phyloP scores from a whole-genome alignment of 306 rosid species.

The Cajanus cajan region DNA sequence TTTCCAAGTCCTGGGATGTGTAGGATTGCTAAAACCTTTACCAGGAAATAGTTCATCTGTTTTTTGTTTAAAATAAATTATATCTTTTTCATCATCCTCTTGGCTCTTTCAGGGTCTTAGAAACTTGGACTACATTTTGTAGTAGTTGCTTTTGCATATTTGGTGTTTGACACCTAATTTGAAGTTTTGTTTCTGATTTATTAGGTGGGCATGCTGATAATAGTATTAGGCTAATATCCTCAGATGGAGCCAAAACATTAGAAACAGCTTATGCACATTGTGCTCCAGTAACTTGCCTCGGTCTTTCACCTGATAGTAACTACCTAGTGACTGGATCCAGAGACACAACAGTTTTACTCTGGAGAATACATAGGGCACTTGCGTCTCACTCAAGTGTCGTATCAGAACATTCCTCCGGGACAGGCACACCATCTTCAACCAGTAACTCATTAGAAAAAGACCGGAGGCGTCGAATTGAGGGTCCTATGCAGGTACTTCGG shows the following conservation, averaged over 20 bases:
- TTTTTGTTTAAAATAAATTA: background rate
- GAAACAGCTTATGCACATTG: conserved; percentile 95
- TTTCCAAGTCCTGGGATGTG: background rate
- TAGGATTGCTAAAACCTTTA: background rate
- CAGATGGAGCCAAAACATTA: conserved; percentile 88
- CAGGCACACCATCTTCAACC: conserved; percentile 48
- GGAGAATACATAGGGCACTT: conserved; percentile 80
- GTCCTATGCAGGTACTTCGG: conserved; percentile 86
- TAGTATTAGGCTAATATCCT: conserved; percentile 78
- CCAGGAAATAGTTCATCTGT: background rate
- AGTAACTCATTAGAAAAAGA: conserved; percentile 59
- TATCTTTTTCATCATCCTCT: background rate
- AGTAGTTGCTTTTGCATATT: conserved; percentile 17
- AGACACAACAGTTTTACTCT: conserved; percentile 80
- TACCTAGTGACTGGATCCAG: conserved; percentile 93
- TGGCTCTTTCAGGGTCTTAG: background rate
- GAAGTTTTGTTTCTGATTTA: conserved; percentile 40
- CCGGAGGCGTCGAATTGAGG: conserved; percentile 70
- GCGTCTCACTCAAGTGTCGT: conserved; percentile 57
- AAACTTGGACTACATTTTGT: background rate
- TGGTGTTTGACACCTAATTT: conserved; percentile 24
- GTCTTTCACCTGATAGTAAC: conserved; percentile 82
- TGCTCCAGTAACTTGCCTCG: conserved; percentile 94
- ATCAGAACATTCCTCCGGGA: conserved; percentile 57
- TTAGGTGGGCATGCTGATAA: conserved; percentile 95